Base-by-base conservation (phyloP, 768 basidiomycete genomes). In the Suillus paluster region DNA sequence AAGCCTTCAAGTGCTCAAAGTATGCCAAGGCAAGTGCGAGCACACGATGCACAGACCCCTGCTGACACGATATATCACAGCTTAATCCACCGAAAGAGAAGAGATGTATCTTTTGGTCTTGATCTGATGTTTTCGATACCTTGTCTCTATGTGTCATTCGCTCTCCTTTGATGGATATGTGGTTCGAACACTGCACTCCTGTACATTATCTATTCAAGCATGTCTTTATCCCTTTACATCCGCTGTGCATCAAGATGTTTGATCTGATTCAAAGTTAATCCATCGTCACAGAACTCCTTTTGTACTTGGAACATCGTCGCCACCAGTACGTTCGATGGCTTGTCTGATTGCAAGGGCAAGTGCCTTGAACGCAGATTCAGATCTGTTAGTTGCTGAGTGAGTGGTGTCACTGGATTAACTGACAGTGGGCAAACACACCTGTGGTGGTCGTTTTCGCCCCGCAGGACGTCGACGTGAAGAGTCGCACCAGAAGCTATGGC, bases 351-450 rank as follows among this genome's bases (percentile, higher is more conserved):
- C 97, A 39, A 99, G 81, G 1, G 97, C 97, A 21, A 99, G 78
- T 1, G 97, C 97, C 78, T 99, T 99, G 86, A 99, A 99, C 5
- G 97, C 95, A 4, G 96, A 95, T 77, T 99, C 97, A 14, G 96
- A 89, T 58, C 97, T 99, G 69, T n/a, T 17, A 36, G 45, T 25
- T 36, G 10, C 33, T 41, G 10, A 6, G n/a, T 36, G 34, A 60
- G 55, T 45, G 55, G 46, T 41, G 53, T 56, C 36, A 4, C 54
- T 27, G 6, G 17, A 39, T 25, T 46, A 45, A n/a, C 30, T 11
- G 57, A 44, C 23, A 23, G 5, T 44, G 42, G 27, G 14, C 7
- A 38, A 36, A 72, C 87, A 63, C 70, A 95, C 97, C 92, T 88
- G 77, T 99, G 97, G 75, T 99, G 97, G 71, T 99, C 97, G 77